phyloP scores from a whole-genome alignment of 176 grass and related monocot species.

The Chrysopogon serrulatus region DNA sequence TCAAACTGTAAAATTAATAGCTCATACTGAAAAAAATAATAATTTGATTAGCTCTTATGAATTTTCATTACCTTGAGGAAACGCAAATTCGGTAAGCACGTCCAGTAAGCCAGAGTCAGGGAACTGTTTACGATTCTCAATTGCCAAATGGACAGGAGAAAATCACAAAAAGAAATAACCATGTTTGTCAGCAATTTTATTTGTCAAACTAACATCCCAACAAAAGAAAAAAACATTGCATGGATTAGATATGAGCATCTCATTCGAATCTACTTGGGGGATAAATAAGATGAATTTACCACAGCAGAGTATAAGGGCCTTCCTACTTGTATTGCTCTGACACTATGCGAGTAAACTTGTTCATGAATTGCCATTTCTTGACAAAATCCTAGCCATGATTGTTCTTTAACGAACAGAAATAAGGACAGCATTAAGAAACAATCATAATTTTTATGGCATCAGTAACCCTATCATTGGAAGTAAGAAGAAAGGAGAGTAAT shows the following conservation, averaged over 20 bases:
- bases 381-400: conserved; percentile 81
- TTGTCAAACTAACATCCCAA: conserved; percentile 29
- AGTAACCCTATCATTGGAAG: neutral
- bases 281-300: conserved; percentile 28
- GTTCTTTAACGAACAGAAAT: conserved; percentile 48
- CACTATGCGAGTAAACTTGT: conserved; percentile 80
- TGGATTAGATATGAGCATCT: neutral
- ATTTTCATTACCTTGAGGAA: neutral
- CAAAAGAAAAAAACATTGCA: neutral
- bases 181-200: conserved; percentile 39
- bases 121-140: neutral
- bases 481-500: neutral
- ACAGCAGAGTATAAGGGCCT: conserved; percentile 17
- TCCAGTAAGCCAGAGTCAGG: neutral
- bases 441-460: neutral
- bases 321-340: conserved; percentile 69
- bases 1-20: neutral
- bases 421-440: conserved; percentile 1
- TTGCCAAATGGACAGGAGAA: neutral
- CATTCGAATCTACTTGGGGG: neutral
- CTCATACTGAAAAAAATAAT: neutral
- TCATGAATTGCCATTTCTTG: conserved; percentile 89
- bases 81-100: neutral
- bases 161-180: neutral
- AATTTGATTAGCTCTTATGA: neutral